Evolutionary conservation across 306 rosid genomes (phyloP), one percentile per base, ranked within the genome.

Genomic region (Dryas drummondii): DNA sequence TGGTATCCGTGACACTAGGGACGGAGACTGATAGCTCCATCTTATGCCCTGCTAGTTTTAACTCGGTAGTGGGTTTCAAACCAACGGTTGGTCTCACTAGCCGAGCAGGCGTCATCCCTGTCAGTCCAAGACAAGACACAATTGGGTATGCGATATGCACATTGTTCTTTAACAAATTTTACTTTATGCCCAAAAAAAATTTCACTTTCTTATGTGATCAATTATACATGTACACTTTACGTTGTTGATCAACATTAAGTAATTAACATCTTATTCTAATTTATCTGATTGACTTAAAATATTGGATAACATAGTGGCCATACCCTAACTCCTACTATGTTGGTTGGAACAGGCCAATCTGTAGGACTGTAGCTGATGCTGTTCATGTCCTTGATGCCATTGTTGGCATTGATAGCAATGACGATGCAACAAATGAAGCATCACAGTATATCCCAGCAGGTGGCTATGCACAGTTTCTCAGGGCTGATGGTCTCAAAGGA

Each of bases 1-100:
- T 91, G 85, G 94, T 79, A 37, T 55, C 88, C 45, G 84, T 89
- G 27, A 65, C 94, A 3, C 66, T 91, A 15, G 97, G 92, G 17
- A 76, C 83, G 1, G 91, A 91, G 70, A 89, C 91, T 0, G 88
- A 87, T 48, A 91, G 89, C 42, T 89, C 89, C 44, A 87, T 91
- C 70, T 61, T 89, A 68, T 87, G 93, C 55, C 92, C 93, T 53
- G 73, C 97, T 1, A 27, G 41, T 51, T 11, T 0, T 32, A 89
- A 89, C 76, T 87, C 90, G 0, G 86, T 83, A 0, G 88, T 89
- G 3, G 90, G 90, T 27, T 79, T 88, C 82, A 90, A 86, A 70
- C 96, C 91, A 58, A 88, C 90, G 0, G 83, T 91, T 40, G 94
- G 94, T 66, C 91, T 91, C 79, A 91, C 92, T 22, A 91, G 97